Base-by-base conservation (phyloP, 1,139 yeast species). In the Zhuliangozyma blackwelliae region DNA sequence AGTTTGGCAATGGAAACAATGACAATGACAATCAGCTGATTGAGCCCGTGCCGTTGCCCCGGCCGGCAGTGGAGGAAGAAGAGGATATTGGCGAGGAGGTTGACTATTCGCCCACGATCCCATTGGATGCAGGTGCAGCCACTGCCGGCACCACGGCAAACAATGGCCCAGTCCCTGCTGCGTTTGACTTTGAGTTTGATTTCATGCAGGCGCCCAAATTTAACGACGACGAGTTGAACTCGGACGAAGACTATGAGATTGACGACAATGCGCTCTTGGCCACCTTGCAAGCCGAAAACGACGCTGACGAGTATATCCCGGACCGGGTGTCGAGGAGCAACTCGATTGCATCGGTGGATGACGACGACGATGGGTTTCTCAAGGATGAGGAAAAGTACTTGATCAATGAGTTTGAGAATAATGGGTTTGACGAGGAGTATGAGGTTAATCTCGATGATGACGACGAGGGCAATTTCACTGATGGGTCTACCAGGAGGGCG, bases 51-150 rank as follows among this genome's bases (percentile, higher is more conserved):
- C 22, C 11, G n/a, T 29, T 5, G 28, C 27, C 10, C n/a, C 12
- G 10, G 16, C 33, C 13, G 25, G 31, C 23, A 7, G n/a, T n/a
- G n/a, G n/a, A n/a, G n/a, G 46, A 52, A 35, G 73, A 77, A 40
- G 90, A 83, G 55, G 90, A 82, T 60, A 67, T 82, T 19, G 90
- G 89, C 12, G 90, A 82, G 55, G 88, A 77, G 45, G 66, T 80
- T 28, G 54, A 50, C 36, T 37, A 36, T 20, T 40, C 44, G 12
- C 45, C 38, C 25, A 39, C 38, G 12, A 32, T 43, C 5, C 40
- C 51, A 31, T 34, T 27, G n/a, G 42, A 38, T 22, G 22, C 22
- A 6, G 22, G 7, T 21, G 22, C 7, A 5, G 35, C 38, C 27
- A 7, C 7, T 7, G 37, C 41, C 9, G 27, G 27, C 27, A 25